Base-by-base conservation (phyloP, 2,329 filamentous ascomycete species). In the Lanzia echinophila region DNA sequence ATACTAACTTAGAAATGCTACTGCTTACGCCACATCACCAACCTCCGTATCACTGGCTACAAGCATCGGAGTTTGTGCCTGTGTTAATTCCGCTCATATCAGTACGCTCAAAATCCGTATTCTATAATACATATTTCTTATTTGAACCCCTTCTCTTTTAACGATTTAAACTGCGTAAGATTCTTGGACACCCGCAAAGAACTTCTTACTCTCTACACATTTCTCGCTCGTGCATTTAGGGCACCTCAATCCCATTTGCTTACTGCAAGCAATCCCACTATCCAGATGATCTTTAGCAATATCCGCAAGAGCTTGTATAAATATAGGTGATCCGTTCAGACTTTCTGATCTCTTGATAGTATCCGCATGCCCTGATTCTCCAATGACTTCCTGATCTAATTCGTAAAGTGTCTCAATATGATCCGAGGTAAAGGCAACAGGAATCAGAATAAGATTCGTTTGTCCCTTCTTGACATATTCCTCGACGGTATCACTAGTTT, bases 351-450 rank as follows among this genome's bases (percentile, higher is more conserved):
- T 82, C 76, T 95, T 96, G 59, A 99, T 84, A 0, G 84, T 86
- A 32, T 91, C 90, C 0, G 81, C 73, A 65, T 88, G 82, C 13
- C 87, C 84, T 1, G 81, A 89, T 70, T 95, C 91, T 55, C 89
- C 87, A 66, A 99, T 97, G 38, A 99, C 90, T 72, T 99, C 94
- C 64, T 89, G 79, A 69, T 99, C 94, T 50, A 99, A 75, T 71
- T 99, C 94, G 69, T 86, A 97, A 1, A 99, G 76, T 0, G 94
- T 99, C 73, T 99, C 94, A 62, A 99, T 99, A 68, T 99, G 94
- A 66, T 99, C 94, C n/a, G 89, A 95, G 0, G 94, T 99, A 69
- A 99, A 99, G 6, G 94, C 94, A 60, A 99, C 95, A 0, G 94
- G 94, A 53, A 99, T 90, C 6, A 99, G 77, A 1, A 96, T 78